phyloP scores from a whole-genome alignment of 371 early-diverging fungal genomes.

The Saksenaea oblongispora region DNA sequence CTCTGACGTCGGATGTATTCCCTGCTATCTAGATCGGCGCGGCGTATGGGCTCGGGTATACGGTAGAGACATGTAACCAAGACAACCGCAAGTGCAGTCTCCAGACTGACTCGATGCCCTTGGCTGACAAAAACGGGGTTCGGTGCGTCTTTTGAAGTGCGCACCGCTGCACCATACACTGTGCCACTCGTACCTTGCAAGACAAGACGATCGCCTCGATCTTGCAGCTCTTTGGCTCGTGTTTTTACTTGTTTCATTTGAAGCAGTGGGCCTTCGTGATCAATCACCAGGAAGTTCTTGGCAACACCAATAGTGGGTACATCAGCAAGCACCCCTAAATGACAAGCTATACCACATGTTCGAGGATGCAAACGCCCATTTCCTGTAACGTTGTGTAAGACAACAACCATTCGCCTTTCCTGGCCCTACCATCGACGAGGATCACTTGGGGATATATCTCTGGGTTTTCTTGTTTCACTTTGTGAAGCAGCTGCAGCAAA shows the following conservation, averaged over 20 bases:
- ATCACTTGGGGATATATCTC: conserved; percentile 73
- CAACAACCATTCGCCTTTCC: background rate
- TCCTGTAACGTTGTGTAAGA: conserved; percentile 11
- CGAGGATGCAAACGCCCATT: conserved; percentile 90
- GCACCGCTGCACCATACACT: conserved; percentile 66
- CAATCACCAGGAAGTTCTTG: conserved; percentile 84
- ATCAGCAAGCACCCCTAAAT: conserved; percentile 75
- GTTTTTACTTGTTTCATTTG: conserved; percentile 25
- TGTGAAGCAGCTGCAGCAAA: conserved; percentile 53
- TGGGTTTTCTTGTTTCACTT: conserved; percentile 49
- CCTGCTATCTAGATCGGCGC: conserved; percentile 73
- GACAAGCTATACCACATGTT: conserved; percentile 86
- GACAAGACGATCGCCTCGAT: conserved; percentile 37
- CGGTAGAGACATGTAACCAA: conserved; percentile 66
- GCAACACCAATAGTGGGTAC: conserved; percentile 85
- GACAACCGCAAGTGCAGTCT: conserved; percentile 68
- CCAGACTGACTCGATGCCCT: conserved; percentile 77
- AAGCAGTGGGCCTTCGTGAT: conserved; percentile 31
- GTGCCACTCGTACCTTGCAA: conserved; percentile 48
- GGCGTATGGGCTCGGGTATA: conserved; percentile 89
- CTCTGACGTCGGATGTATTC: conserved; percentile 35
- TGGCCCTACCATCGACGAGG: conserved; percentile 76
- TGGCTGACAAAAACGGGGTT: conserved; percentile 88
- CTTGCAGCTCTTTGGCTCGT: conserved; percentile 23
- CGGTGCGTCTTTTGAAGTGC: conserved; percentile 43